Base-by-base conservation (phyloP, 208 protist genomes). In the Acanthamoeba lenticulata region DNA sequence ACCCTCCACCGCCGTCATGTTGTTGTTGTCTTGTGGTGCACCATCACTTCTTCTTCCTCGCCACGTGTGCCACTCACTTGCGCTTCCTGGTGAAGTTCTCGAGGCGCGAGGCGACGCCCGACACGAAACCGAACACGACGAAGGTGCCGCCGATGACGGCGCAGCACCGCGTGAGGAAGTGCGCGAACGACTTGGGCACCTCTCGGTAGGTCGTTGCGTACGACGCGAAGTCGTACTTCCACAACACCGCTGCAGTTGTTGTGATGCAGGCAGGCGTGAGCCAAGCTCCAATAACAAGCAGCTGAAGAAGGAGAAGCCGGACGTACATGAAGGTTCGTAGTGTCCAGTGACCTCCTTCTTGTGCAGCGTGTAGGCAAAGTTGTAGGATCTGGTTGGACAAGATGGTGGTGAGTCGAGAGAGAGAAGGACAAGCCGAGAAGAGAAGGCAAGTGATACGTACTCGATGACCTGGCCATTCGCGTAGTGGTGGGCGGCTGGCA, bases 111-210 rank as follows among this genome's bases (percentile, higher is more conserved):
- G 69, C 69, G 21, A 45, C 27, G 45, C 5, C 32, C 1, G 79
- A 88, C 29, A 88, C n/a, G 15, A 52, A 24, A 19, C 79, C 79
- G 21, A 88, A 88, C 44, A 88, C 79, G 45, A 88, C 79, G 24
- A 62, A 88, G 27, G 60, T 74, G 62, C 86, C 86, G 0, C 86
- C 86, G n/a, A 92, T 65, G 24, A 92, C 60, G 27, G 86, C 86
- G 62, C 86, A 92, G 34, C 55, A 77, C n/a, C 86, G 34, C n/a
- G 86, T 92, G 86, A 92, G 24, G 60, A 92, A 92, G 86, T 92
- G 86, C 34, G 86, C 62, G n/a, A 92, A 92, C n/a, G 86, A 92
- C 62, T 74, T 65, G 24, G 34, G 47, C 42, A 47, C 15, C 62
- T 92, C 86, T 40, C 42, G 21, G 6, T 74, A 45, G n/a, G 42